Evolutionary conservation across 345 rosid species (phyloP), one percentile per base, ranked within the genome.

Genomic region (Citrus mangshanensis): DNA sequence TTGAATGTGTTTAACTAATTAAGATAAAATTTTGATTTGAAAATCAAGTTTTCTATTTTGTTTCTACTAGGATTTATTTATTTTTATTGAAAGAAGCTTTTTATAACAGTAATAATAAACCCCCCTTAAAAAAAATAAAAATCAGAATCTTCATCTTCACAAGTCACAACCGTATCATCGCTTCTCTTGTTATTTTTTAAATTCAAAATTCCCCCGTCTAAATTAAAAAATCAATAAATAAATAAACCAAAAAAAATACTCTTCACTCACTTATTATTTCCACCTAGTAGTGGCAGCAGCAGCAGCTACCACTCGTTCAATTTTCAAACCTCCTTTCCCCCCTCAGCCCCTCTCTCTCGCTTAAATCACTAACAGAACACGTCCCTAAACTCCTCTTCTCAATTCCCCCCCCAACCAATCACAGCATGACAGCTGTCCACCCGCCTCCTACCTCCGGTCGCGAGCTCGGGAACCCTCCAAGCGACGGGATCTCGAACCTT

Each of bases 401-500:
- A 46, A 42, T 0, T 12, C 4, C 51, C 25, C 25, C 46, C 51
- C 55, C 18, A 37, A 21, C 66, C 78, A 79, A 58, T 79, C 40
- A 28, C 78, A 46, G 40, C 51, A 90, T 88, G 94, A 73, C 94
- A 72, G 69, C 91, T 58, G 90, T 76, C 80, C 82, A 81, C 71
- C 87, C 90, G 81, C 87, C 82, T 56, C 92, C 89, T 80, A 79
- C 87, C 55, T 83, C 93, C 49, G 95, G 95, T 42, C 89, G 95
- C 40, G 97, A 95, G 89, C 93, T 95, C 70, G 83, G 88, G 16
- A 89, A 86, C 62, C 99, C 98, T 12, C 98, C 98, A 1, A 74
- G 90, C n/a, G 98, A 95, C 83, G 99, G 98, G 74, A 90, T 95
- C 84, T 92, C 99, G 19, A 95, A 93, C 86, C 95, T 95, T 28